Base-by-base conservation (phyloP, 108 stramenopile species). In the Mayamaea pseudoterrestris region DNA sequence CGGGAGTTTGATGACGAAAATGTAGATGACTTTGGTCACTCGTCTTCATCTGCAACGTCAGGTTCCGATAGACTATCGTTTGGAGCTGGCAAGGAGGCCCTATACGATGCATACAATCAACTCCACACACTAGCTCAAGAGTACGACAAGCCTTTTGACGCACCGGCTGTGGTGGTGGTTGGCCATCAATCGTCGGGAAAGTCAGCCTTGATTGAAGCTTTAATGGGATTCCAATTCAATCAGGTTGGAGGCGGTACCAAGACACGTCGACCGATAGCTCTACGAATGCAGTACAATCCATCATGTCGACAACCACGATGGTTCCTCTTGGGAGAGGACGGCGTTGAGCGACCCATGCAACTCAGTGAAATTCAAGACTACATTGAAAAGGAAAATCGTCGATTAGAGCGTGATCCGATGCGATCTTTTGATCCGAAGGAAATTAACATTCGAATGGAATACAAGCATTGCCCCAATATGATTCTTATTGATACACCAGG, bases 141-240 rank as follows among this genome's bases (percentile, higher is more conserved):
- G 56, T 94, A 85, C 63, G 67, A 85, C 51, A 94, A 94, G 58
- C 90, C 90, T 29, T 94, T 94, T 58, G 93, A 94, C 52, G 83
- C 88, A n/a, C 90, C 93, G 11, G 90, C 93, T 14, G 90, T 94
- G 21, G 80, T 94, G 17, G 90, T 94, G 4, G 90, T 94, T 18
- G 93, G 93, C 8, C 88, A 92, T 50, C 93, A 94, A 50, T 88
- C 88, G 41, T 77, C 80, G 30, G 93, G 93, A 35, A 94, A 94
- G 69, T 84, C 81, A 1, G 90, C 93, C 45, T 62, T 94, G 37
- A 92, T 94, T 50, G 93, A 94, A 63, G 93, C 93, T 27, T 58
- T 94, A 20, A 94, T 94, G 90, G 93, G 93, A 30, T 94, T 94
- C 44, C 93, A 94, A 74, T 94, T 94, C 69, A 94, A 94, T 66